Evolutionary conservation across 2,329 filamentous ascomycete genomes (phyloP), one percentile per base, ranked within the genome.

Genomic region (Colletotrichum sp.): DNA sequence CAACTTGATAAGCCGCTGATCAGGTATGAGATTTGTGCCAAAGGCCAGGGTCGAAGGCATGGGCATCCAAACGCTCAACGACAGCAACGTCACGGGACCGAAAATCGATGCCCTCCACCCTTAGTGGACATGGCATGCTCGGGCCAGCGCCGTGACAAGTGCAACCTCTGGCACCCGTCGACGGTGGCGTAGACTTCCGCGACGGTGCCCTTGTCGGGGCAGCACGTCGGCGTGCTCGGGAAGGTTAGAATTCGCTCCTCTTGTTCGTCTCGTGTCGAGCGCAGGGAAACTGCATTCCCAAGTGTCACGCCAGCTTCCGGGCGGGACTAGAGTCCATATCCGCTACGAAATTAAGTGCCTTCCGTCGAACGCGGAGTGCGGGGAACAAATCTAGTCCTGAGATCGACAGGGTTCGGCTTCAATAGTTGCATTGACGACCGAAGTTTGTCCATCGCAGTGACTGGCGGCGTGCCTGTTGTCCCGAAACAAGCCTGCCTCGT

Each of bases 341-440:
- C 48, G 52, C 61, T 24, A 52, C 36, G 36, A 10, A 52, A 52
- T 7, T 66, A 43, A 16, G 26, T 18, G 13, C 26, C 30, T 64
- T 8, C 69, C 32, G 32, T 64, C 24, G 36, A 39, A 30, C n/a
- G 39, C 43, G 55, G 69, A 63, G 55, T 63, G 72, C 69, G 63
- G 69, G 72, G 69, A 63, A 55, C 32, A 39, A 57, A 64, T 71
- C 52, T 74, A 72, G 67, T 60, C 18, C 36, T 30, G 28, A 28
- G 69, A 75, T 75, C 63, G 72, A 67, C 72, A 64, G 69, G 68
- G 39, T 67, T 72, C 68, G 36, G 34, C 52, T 63, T 63, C 61
- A 67, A 63, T 72, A 67, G 69, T 75, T 32, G 28, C 68, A 59
- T 63, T 57, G 39, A 75, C 63, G 55, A 67, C 52, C 55, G 39